Evolutionary conservation across 495 filamentous ascomycete species (phyloP), one percentile per base, ranked within the genome.

Genomic region (Parmelia sp.): DNA sequence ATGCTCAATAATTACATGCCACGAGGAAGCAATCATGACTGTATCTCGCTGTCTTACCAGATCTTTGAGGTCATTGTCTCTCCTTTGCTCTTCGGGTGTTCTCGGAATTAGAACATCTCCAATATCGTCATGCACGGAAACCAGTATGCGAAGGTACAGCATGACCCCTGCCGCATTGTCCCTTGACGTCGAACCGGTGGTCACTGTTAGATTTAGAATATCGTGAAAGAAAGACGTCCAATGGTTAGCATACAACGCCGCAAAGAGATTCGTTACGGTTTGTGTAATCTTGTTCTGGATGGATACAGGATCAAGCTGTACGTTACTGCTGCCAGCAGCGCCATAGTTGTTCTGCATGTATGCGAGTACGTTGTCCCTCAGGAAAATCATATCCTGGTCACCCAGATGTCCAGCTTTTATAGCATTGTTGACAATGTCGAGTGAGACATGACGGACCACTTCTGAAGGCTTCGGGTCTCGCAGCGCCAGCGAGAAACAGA

Each of bases 281-380:
- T 99, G 94, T 33, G 91, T 90, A 65, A 97, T 87, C 75, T 99
- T 99, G 75, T 97, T 99, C 76, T 97, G 95, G 37, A 99, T 87
- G 67, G 82, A 81, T 23, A 66, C 31, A 7, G 70, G 59, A 57
- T 71, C 70, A 44, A 59, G 47, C 40, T 85, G 68, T 14, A 86
- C 81, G 73, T 96, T 92, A 63, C 81, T 73, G 27, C 77, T 75
- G 27, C 77, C 76, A 51, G 79, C 79, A 49, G 78, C 77, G 25
- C 85, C 80, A 72, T 95, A 99, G 42, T 82, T 83, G 64, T 84
- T 83, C 60, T 82, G 82, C 23, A 91, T 79, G 72, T 97, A 97
- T 59, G 81, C 81, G 71, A 96, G 75, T 66, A 99, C 75, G 31
- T 83, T 83, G 70, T 94, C 85, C 71, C 87, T 89, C 65, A 97